phyloP scores from a whole-genome alignment of 495 filamentous ascomycete species.

The Penicillium waksmanii region DNA sequence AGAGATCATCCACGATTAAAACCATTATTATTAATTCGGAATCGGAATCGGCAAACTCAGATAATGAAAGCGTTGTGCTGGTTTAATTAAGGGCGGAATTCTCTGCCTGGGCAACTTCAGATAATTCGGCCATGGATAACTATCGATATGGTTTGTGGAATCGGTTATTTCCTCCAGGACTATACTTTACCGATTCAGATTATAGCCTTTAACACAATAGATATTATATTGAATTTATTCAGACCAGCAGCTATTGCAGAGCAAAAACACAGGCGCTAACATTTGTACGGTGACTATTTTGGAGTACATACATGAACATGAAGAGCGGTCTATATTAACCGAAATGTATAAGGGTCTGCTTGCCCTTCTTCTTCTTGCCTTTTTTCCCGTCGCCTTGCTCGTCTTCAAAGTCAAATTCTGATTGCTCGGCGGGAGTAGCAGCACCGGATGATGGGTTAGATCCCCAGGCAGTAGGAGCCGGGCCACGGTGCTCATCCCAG shows the following conservation, averaged over 20 bases:
- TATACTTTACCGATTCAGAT: not conserved
- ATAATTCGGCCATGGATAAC: not conserved
- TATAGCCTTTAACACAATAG: not conserved
- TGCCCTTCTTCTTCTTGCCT: slow-evolving; percentile 79
- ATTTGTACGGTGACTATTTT: not conserved
- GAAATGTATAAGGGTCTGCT: slow-evolving; percentile 71
- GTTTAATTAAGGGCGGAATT: not conserved
- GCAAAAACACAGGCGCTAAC: not conserved
- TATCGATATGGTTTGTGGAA: not conserved
- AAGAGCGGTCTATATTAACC: slow-evolving; percentile 34
- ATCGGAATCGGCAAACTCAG: slow-evolving; percentile 2
- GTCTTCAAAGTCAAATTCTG: slow-evolving; percentile 35
- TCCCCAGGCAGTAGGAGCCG: slow-evolving; percentile 52
- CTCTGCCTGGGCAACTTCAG: not conserved
- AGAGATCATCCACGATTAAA: not conserved
- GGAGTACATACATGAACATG: not conserved
- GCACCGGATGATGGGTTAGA: slow-evolving; percentile 28
- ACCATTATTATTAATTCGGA: slow-evolving; percentile 17
- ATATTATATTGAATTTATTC: not conserved
- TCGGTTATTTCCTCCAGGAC: not conserved
- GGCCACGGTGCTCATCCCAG: slow-evolving; percentile 58
- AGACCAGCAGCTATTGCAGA: not conserved
- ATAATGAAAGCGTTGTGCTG: slow-evolving; percentile 19
- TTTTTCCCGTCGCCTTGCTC: slow-evolving; percentile 59
- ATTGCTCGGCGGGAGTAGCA: slow-evolving; percentile 31